Evolutionary conservation across 495 filamentous ascomycete genomes (phyloP), one percentile per base, ranked within the genome.

Genomic region (Lindgomyces ingoldianus): DNA sequence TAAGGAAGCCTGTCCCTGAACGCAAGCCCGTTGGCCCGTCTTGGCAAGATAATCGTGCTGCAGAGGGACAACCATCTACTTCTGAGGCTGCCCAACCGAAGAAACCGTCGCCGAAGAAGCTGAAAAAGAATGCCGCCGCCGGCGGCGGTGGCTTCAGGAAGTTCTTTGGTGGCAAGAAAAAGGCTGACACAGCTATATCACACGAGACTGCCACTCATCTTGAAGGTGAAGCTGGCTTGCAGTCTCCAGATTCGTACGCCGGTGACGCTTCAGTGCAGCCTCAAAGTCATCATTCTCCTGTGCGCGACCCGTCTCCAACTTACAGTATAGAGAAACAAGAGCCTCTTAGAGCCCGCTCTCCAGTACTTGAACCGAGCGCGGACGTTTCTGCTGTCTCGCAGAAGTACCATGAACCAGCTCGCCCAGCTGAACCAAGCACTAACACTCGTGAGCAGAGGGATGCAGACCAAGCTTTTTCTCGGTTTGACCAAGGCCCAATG

Each of bases 401-500:
- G 66, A 78, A 84, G 70, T 77, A 81, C 55, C 74, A 83, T 29
- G 81, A 83, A 10, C 41, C 51, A 77, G 78, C 33, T 83, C 87
- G 46, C 76, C 78, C 54, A 73, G 46, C 19, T 22, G 36, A 83
- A 16, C 89, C 87, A 14, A 84, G 83, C 44, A 81, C 87, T 27
- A 84, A 81, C 70, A 85, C 87, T 3, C 80, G 81, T 25, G 90
- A 93, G 69, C 83, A 85, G 41, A 78, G 78, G 11, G 82, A 86
- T 45, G 85, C 89, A 16, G 83, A 85, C 27, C 83, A 86, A 6
- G 87, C 88, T 48, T 95, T 96, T 76, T 84, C 88, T 22, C 85
- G 84, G 55, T 98, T 98, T 72, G 87, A 93, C 72, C 93, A 97
- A 77, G 94, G 94, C 12, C 94, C 94, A 3, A 79, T 98, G 39